phyloP scores from a whole-genome alignment of 2,329 filamentous ascomycete species.

The Exserohilum turcica region DNA sequence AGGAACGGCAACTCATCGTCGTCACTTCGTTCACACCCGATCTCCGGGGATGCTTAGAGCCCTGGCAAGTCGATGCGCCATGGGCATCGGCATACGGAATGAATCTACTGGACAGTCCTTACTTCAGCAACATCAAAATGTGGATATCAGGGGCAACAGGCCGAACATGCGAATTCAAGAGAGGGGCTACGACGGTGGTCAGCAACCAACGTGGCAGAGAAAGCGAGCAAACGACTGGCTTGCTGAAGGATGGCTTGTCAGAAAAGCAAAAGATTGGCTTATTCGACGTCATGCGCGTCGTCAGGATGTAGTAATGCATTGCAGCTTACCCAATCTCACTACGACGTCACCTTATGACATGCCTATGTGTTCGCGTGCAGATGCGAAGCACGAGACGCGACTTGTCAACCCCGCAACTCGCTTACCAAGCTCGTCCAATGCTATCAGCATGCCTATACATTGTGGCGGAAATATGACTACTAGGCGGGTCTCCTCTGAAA shows the following conservation, averaged over 20 bases:
- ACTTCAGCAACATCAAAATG: conserved; percentile 34
- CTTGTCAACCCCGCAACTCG: conserved; percentile 19
- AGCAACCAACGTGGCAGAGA: conserved; percentile 54
- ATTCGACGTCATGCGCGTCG: conserved; percentile 36
- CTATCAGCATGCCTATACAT: not conserved
- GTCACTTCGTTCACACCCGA: conserved; percentile 64
- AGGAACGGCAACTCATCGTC: conserved; percentile 51
- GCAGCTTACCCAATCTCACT: not conserved
- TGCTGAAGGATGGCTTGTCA: conserved; percentile 32
- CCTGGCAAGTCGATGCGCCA: conserved; percentile 55
- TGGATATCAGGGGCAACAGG: conserved; percentile 58
- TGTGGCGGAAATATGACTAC: not conserved
- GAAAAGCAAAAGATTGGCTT: conserved; percentile 34
- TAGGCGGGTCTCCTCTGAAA: not conserved
- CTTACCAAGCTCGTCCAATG: conserved; percentile 18
- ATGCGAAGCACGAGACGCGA: conserved; percentile 7
- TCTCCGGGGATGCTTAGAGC: conserved; percentile 55
- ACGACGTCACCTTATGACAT: not conserved
- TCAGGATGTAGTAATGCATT: conserved; percentile 19
- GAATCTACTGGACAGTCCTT: conserved; percentile 48
- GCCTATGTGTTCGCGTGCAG: not conserved
- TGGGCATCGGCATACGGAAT: conserved; percentile 61
- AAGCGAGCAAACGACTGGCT: conserved; percentile 32
- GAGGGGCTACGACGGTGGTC: conserved; percentile 44
- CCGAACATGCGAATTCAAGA: conserved; percentile 49